Base-by-base conservation (phyloP, 1,284 basidiomycete species). In the Mycena sp. region DNA sequence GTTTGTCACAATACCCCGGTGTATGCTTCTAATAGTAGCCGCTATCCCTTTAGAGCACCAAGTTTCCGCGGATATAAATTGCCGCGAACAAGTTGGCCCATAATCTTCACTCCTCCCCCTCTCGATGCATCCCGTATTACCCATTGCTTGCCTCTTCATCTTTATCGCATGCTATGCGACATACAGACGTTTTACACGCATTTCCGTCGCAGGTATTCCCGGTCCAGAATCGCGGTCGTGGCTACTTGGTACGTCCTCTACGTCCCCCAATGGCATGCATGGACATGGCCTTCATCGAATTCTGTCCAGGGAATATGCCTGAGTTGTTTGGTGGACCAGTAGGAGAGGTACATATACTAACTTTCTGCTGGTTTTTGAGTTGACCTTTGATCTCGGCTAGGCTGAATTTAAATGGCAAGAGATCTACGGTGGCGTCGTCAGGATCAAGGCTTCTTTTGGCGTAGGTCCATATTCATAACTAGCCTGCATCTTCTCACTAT, bases 341-440 rank as follows among this genome's bases (percentile, higher is more conserved):
- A 23, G 76, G 71, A 59, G 77, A 77, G 69, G 78, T 77, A 58
- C 52, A 49, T 48, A 64, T 52, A 38, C 26, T 55, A 21, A 43
- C 64, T 65, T 61, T 58, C 23, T 62, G 57, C 53, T 63, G 51
- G 41, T 50, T 55, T 58, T 67, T 49, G 46, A 61, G 59, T 60
- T 52, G 46, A 54, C 52, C 51, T 55, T 54, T 60, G 26, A 61
- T 59, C 58, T 64, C 56, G 32, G 28, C 10, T 61, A 79, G 79
- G 70, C 71, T 23, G 78, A 79, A 56, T 76, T 78, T 54, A 70
- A 74, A 66, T 81, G 77, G 78, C 77, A 76, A 69, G 70, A 72
- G 28, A 62, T 69, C 58, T 80, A 75, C 59, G 78, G 78, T 28
- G 74, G 76, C 65, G 68, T 80, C 41, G 69, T 79, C 56, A 69